phyloP scores from a whole-genome alignment of 345 rosid species.

The Syzygium jambos region DNA sequence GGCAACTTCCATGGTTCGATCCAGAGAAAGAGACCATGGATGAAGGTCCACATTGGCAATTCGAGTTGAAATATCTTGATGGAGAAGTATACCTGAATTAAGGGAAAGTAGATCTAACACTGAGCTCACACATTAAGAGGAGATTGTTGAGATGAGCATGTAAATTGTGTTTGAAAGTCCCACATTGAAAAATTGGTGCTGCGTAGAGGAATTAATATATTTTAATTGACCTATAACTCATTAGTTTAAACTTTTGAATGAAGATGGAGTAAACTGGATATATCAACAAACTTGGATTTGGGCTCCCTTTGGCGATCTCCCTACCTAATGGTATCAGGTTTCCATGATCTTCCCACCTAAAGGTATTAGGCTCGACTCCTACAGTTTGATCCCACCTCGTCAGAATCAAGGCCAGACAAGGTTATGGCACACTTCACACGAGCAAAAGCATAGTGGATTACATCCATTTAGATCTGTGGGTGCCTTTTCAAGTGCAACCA shows the following conservation, averaged over 20 bases:
- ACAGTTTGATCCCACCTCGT: too few relatives aligned
- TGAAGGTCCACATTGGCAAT: neutral
- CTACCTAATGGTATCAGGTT: too few relatives aligned
- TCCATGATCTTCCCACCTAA: too few relatives aligned
- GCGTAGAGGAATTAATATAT: neutral
- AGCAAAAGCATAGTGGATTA: neutral
- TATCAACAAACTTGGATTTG: too few relatives aligned
- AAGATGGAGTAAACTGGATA: too few relatives aligned
- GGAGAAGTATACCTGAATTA: neutral
- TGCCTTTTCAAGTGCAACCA: neutral
- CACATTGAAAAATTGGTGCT: neutral
- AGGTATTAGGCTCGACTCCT: too few relatives aligned
- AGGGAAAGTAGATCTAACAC: neutral
- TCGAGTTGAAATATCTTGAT: neutral
- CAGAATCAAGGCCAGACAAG: too few relatives aligned
- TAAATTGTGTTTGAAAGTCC: neutral
- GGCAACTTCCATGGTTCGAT: neutral
- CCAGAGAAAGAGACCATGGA: neutral
- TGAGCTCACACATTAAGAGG: fast-evolving
- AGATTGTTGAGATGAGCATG: neutral
- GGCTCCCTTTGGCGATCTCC: too few relatives aligned
- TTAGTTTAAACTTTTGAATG: neutral
- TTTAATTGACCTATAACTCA: neutral
- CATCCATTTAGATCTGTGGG: neutral
- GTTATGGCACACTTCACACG: neutral